Percentiles rank a stretch among this genome's conserved stretches.
These are phyloP conservation scores for Cercospora zeae-maydis DNA, from an alignment of 2,329 filamentous ascomycete species.

Conservation along the genomic window DNA sequence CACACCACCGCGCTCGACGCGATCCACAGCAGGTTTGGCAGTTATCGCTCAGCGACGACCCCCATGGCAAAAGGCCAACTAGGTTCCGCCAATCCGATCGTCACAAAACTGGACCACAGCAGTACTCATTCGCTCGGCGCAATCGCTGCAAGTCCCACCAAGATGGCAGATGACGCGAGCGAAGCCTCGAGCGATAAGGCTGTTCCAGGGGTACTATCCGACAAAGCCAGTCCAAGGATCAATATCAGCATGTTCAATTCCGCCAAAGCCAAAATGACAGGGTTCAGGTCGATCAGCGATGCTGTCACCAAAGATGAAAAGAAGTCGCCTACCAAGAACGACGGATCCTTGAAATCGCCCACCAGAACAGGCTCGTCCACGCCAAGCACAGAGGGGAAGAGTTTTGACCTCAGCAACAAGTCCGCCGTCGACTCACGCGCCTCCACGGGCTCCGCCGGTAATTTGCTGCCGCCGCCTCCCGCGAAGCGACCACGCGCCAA, in stretches of 20 bases:
- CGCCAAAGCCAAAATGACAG: constrained; percentile 52
- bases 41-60: constrained; percentile 30
- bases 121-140: constrained; percentile 33
- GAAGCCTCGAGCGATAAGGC: constrained; percentile 44
- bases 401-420: constrained; percentile 35
- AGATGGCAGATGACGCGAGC: constrained; percentile 36
- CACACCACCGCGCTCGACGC: constrained; percentile 24
- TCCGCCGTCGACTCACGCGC: constrained; percentile 40
- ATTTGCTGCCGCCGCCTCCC: constrained; percentile 32
- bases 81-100: constrained; percentile 50
- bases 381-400: constrained; percentile 54
- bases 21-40: constrained; percentile 28
- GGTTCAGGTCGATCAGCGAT: constrained; percentile 84
- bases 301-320: constrained; percentile 56
- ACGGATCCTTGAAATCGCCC: constrained; percentile 56
- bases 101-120: constrained; percentile 55
- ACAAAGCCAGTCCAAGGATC: constrained; percentile 27
- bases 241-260: constrained; percentile 37
- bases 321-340: constrained; percentile 28
- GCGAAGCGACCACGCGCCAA: constrained; percentile 27
- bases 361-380: constrained; percentile 72
- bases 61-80: constrained; percentile 33
- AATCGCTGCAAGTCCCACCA: constrained; percentile 23
- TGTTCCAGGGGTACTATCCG: constrained; percentile 6
- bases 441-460: constrained; percentile 43